Percentiles rank a stretch among this genome's conserved stretches.
phyloP scores from a whole-genome alignment of 1,284 basidiomycete species.

The Phylloporus sp. region DNA sequence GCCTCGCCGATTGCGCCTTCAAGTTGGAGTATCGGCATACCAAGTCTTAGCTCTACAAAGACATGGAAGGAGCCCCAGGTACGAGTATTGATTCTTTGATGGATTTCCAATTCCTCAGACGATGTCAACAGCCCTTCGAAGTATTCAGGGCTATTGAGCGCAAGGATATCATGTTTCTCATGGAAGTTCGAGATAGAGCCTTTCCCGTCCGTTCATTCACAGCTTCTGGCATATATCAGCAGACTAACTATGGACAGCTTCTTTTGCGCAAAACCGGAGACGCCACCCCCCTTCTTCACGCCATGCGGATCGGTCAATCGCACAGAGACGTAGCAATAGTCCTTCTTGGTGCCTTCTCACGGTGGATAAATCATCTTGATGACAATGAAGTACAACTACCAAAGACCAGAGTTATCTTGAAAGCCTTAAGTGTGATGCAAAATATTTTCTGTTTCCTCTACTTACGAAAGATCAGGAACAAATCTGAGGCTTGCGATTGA shows the following conservation, averaged over 20 bases:
- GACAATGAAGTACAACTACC: slow-evolving; percentile 69
- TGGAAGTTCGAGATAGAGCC: slow-evolving; percentile 78
- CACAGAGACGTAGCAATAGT: slow-evolving; percentile 78
- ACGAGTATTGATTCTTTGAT: slow-evolving; percentile 12
- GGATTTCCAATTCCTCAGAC: neutral
- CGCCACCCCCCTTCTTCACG: slow-evolving; percentile 77
- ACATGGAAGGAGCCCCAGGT: slow-evolving; percentile 69
- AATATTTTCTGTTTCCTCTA: slow-evolving; percentile 2
- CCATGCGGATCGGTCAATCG: slow-evolving; percentile 76
- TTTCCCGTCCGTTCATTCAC: slow-evolving; percentile 59
- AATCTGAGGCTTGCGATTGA: slow-evolving; percentile 86
- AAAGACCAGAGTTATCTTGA: slow-evolving; percentile 66
- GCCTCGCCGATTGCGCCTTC: slow-evolving; percentile 36
- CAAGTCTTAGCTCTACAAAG: slow-evolving; percentile 22
- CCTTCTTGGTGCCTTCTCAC: slow-evolving; percentile 78
- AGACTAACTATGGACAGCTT: slow-evolving; percentile 47
- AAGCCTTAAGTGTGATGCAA: slow-evolving; percentile 66
- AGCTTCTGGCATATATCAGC: neutral
- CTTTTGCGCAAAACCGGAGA: slow-evolving; percentile 74
- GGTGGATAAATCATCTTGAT: slow-evolving; percentile 78
- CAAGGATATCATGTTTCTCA: slow-evolving; percentile 74
- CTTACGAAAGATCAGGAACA: slow-evolving; percentile 50
- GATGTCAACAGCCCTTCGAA: slow-evolving; percentile 65
- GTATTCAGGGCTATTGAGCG: slow-evolving; percentile 74
- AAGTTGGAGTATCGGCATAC: slow-evolving; percentile 25